Evolutionary conservation across 192 early-diverging fungal species (phyloP), one percentile per base, ranked within the genome.

Genomic region (Coemansia sp.): DNA sequence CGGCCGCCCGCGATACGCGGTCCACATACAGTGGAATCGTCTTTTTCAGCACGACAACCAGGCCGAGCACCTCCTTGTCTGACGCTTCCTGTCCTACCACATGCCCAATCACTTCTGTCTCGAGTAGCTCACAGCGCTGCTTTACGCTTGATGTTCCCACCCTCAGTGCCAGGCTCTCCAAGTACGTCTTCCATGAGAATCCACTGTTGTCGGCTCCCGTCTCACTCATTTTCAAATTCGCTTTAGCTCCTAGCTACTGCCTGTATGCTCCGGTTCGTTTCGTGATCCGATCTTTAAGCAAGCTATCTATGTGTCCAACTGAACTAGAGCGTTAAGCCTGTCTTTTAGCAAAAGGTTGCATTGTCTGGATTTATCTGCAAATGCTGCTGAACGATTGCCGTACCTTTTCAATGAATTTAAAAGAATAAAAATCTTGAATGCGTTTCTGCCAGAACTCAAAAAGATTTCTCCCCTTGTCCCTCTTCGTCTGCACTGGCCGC

Each of bases 11-110:
- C 3, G 91, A 91, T 28, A 59, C 59, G 54, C 83, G 78, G 68
- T 93, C 91, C 57, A 80, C 81, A 66, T 91, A 93, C 23, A 89
- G 86, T 10, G 85, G 65, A 56, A 86, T 79, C 48, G 90, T 88
- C 14, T 84, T 62, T 50, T 82, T 71, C 21, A 91, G 51, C 48
- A 86, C 59, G 22, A 83, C 70, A 34, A 91, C 47, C 4, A 88
- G 26, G 14, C 57, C 67, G 10, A 66, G 58, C 47, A 79, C 62
- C 11, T 72, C 69, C 25, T 68, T 65, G 21, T 78, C 75, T 6
- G 63, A 62, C 37, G 77, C 59, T 68, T 82, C 55, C 38, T 74
- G 60, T 21, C 51, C 61, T 9, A 22, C 47, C 8, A 79, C 60
- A 11, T 36, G 14, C n/a, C 79, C 69, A 20, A 81, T 42, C 19